Evolutionary conservation across 108 stramenopile species (phyloP), one percentile per base, ranked within the genome.

Genomic region (Cylindrotheca fusiformis): DNA sequence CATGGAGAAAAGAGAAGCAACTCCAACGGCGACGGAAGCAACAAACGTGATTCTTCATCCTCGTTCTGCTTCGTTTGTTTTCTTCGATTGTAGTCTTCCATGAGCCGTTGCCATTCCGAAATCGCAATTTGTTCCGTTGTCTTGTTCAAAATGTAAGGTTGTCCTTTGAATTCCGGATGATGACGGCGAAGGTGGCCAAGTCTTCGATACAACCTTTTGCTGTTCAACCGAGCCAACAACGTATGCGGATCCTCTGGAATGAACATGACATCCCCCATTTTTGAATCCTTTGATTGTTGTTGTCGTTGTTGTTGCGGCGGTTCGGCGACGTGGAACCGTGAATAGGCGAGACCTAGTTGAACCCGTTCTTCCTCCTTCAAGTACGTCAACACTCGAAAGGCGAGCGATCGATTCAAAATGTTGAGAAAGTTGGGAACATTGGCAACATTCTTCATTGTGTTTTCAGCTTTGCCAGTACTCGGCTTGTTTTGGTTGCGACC

Each of bases 151-250:
- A 74, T 67, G 30, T 71, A 78, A 4, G 71, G 64, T 10, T 41
- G 36, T 14, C 14, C 10, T 6, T 41, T 41, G 14, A 10, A 41
- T 21, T 55, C 65, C 32, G 63, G 50, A 20, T 55, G 52, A 33
- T 63, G 57, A 5, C 36, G 27, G 36, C 45, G 30, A 33, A 58
- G 56, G 20, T 45, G 36, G 4, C 48, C 27, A 27, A 72, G 45
- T 51, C 72, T 67, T 33, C 51, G 59, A 63, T 67, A 63, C 54
- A 93, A 65, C 48, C 87, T 68, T 46, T 81, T 74, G 1, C 83
- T 88, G 60, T 93, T 93, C 49, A 90, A 68, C 60, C 84, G 72
- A 50, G 80, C 85, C 33, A 93, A 65, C 25, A 93, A 48, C 14
- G 67, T 72, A 32, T 71, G 60, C 23, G 27, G 41, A 49, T 75